phyloP scores from a whole-genome alignment of 345 rosid genomes.

The Erucastrum elatum region DNA sequence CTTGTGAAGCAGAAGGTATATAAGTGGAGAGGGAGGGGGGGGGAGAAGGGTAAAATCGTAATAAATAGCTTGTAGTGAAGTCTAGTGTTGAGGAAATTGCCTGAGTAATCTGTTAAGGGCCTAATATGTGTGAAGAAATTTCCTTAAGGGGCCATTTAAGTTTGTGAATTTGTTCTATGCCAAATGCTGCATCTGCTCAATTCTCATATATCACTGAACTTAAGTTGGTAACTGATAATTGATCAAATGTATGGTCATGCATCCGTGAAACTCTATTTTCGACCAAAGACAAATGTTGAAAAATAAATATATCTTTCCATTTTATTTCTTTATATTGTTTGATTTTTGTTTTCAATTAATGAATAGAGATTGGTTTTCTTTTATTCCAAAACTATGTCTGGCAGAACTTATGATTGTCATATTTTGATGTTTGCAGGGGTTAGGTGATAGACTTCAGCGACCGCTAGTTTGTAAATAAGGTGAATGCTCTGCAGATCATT shows the following conservation, averaged over 20 bases:
- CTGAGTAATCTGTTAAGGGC: not conserved
- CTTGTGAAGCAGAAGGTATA: not conserved
- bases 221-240: too few relatives aligned
- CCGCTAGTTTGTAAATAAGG: not conserved
- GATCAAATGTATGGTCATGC: too few relatives aligned
- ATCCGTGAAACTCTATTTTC: not conserved
- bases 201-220: too few relatives aligned
- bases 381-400: constrained; percentile 24
- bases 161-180: not conserved
- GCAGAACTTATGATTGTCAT: not conserved
- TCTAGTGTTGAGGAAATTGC: not conserved
- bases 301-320: not conserved
- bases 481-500: constrained; percentile 1
- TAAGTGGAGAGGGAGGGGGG: not conserved
- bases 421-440: not conserved
- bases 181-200: not conserved
- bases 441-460: not conserved
- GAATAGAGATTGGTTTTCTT: constrained; percentile 19
- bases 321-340: not conserved
- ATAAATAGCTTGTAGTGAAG: not conserved
- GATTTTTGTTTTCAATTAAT: not conserved
- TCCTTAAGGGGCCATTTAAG: not conserved
- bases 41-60: constrained; percentile 1
- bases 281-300: not conserved
- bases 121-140: not conserved